Percentiles rank a stretch among this genome's conserved stretches.
Evolutionary conservation across 1,139 yeast species (phyloP).

Genomic region (Scheffersomyces cryptocercus): DNA sequence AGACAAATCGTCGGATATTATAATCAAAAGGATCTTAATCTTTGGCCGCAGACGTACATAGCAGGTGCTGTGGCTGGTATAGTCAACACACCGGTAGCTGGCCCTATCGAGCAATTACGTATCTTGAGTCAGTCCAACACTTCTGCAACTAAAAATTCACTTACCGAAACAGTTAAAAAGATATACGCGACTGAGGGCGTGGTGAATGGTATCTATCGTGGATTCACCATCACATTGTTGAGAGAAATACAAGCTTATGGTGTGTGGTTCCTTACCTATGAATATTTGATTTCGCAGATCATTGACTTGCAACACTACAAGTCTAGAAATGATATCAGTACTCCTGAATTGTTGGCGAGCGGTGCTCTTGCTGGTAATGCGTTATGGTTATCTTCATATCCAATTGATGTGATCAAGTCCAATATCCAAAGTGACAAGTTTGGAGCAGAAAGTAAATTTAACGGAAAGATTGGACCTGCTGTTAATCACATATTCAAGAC

Average conservation of each 20-base stretch:
- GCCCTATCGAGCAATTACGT: conserved; percentile 77
- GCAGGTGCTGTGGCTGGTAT: conserved; percentile 83
- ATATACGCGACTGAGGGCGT: conserved; percentile 52
- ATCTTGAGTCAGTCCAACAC: conserved; percentile 66
- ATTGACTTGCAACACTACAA: conserved; percentile 31
- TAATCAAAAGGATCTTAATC: conserved; percentile 39
- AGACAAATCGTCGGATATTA: conserved; percentile 49
- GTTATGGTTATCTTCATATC: conserved; percentile 71
- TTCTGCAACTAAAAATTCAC: conserved; percentile 42
- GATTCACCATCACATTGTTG: conserved; percentile 56
- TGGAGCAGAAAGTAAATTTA: conserved; percentile 44
- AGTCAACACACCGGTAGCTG: conserved; percentile 67
- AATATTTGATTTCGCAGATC: conserved; percentile 52
- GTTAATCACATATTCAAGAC: conserved; percentile 42
- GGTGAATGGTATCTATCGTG: conserved; percentile 56
- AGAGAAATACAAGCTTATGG: conserved; percentile 84
- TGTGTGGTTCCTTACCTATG: conserved; percentile 77
- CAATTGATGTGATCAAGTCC: conserved; percentile 70
- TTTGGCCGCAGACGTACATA: conserved; percentile 63
- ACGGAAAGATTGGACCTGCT: conserved; percentile 49
- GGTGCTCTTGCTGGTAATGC: conserved; percentile 78
- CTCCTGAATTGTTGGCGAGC: conserved; percentile 59
- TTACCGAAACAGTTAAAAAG: conserved; percentile 35
- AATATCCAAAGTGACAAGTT: conserved; percentile 69
- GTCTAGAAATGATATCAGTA: conserved; percentile 54